phyloP scores from a whole-genome alignment of 208 protist genomes.

The Trypanosoma congolense region DNA sequence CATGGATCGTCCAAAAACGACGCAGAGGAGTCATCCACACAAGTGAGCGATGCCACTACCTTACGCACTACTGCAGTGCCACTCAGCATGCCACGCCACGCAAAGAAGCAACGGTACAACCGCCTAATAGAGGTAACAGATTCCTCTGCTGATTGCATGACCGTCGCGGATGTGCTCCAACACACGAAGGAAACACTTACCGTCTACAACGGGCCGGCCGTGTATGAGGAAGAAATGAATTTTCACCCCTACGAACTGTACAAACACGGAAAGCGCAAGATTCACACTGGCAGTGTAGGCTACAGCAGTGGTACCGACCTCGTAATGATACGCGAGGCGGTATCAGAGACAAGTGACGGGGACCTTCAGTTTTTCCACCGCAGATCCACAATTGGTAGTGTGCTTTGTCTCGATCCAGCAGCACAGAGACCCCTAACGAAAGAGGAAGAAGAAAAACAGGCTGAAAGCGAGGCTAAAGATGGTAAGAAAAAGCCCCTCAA shows the following conservation, averaged over 20 bases:
- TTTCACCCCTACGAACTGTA: conserved; percentile 87
- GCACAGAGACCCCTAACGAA: conserved; percentile 68
- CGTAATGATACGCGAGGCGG: conserved; percentile 69
- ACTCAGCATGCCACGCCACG: conserved; percentile 77
- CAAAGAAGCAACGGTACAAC: conserved; percentile 56
- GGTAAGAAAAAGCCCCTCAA: conserved; percentile 31
- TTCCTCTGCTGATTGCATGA: conserved; percentile 31
- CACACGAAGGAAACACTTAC: conserved; percentile 63
- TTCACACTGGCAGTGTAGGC: conserved; percentile 72
- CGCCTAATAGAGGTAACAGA: conserved; percentile 65
- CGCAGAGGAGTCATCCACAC: not conserved
- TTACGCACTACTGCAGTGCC: conserved; percentile 34
- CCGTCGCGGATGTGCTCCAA: conserved; percentile 38
- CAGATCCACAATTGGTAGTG: conserved; percentile 47
- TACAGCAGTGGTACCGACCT: conserved; percentile 86
- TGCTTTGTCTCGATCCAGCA: conserved; percentile 70
- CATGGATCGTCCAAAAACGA: conserved; percentile 3
- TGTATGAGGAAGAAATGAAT: conserved; percentile 65
- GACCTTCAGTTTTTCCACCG: conserved; percentile 51
- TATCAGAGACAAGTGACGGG: conserved; percentile 73
- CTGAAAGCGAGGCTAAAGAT: no score
- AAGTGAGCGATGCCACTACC: not conserved
- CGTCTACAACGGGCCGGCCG: conserved; percentile 49
- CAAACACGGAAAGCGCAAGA: conserved; percentile 65
- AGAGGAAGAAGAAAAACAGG: conserved; percentile 38